Evolutionary conservation across 1,139 yeast genomes (phyloP).

Genomic region (Pichia terricola): DNA sequence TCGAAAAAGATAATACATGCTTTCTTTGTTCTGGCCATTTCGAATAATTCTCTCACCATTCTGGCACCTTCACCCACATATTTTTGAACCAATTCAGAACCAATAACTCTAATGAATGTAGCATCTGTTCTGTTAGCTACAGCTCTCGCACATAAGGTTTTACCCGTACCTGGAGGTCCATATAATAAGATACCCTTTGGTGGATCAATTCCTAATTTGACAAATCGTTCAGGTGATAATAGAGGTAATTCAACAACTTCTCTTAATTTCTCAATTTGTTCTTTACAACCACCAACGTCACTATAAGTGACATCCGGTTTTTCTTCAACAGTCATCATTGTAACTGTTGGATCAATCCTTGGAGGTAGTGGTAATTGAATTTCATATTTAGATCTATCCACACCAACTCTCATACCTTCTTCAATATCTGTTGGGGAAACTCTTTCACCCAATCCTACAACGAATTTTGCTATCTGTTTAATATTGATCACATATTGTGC

Average conservation of each 20-base stretch:
- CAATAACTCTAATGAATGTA: slow-evolving; percentile 93
- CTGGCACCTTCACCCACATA: slow-evolving; percentile 99
- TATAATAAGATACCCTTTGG: slow-evolving; percentile 93
- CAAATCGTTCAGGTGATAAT: slow-evolving; percentile 91
- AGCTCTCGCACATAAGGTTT: slow-evolving; percentile 95
- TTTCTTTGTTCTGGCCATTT: slow-evolving; percentile 96
- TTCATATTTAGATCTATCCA: slow-evolving; percentile 92
- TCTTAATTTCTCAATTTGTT: slow-evolving; percentile 91
- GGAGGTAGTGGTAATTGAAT: slow-evolving; percentile 93
- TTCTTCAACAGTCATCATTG: slow-evolving; percentile 99
- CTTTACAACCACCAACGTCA: slow-evolving; percentile 97
- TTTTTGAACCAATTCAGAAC: slow-evolving; percentile 94
- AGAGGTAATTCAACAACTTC: slow-evolving; percentile 96
- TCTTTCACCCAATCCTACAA: slow-evolving; percentile 91
- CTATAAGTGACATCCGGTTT: slow-evolving; percentile 87
- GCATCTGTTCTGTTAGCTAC: slow-evolving; percentile 99
- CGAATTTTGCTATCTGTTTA: slow-evolving; percentile 96
- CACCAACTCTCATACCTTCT: slow-evolving; percentile 99
- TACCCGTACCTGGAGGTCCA: slow-evolving; percentile 99
- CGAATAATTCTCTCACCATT: slow-evolving; percentile 96
- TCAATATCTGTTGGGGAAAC: slow-evolving; percentile 98
- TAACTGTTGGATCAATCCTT: slow-evolving; percentile 91
- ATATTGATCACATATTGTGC: slow-evolving; percentile 91
- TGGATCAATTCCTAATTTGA: slow-evolving; percentile 93
- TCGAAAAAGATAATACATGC: slow-evolving; percentile 96